Evolutionary conservation across 768 basidiomycete species (phyloP).

Genomic region (Leccinum uliginosum): DNA sequence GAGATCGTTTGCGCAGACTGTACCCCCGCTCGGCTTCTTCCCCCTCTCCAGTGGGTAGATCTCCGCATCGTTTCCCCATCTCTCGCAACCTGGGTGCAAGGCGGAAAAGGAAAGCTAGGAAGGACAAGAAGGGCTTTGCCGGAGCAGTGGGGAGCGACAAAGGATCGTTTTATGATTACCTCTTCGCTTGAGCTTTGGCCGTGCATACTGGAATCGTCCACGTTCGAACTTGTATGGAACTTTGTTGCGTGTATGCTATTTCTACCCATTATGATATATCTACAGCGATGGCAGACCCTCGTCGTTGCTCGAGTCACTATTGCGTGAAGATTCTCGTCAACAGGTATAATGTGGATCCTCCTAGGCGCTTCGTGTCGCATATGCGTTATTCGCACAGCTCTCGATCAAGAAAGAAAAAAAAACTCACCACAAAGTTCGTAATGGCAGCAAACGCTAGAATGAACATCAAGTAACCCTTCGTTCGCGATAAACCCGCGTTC

Average conservation of each 20-base stretch:
- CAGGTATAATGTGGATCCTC: conserved; percentile 55
- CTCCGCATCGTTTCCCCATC: conserved; percentile 22
- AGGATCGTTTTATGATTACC: conserved; percentile 40
- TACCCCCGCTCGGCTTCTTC: conserved; percentile 44
- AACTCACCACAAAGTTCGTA: conserved; percentile 57
- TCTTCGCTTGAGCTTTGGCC: conserved; percentile 33
- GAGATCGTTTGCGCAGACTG: conserved; percentile 29
- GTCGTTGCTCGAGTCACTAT: conserved; percentile 16
- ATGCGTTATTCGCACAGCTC: not conserved
- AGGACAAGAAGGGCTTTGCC: conserved; percentile 9
- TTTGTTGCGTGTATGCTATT: conserved; percentile 1
- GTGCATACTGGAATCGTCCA: not conserved
- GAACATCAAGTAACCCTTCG: conserved; percentile 75
- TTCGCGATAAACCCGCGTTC: conserved; percentile 45
- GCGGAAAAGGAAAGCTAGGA: conserved; percentile 17
- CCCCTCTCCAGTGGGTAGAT: conserved; percentile 47
- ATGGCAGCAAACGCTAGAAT: conserved; percentile 80
- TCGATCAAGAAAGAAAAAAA: not conserved
- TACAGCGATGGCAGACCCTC: not conserved
- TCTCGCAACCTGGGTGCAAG: conserved; percentile 12
- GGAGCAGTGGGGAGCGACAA: conserved; percentile 13
- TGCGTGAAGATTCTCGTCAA: conserved; percentile 50
- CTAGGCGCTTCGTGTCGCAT: conserved; percentile 41
- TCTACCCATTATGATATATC: conserved; percentile 4
- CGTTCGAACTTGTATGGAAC: not conserved